Percentiles rank a stretch among this genome's conserved stretches.
These are phyloP conservation scores for Cynanchum wilfordii DNA, from an alignment of 257 asterid genomes.

Conservation along the genomic window DNA sequence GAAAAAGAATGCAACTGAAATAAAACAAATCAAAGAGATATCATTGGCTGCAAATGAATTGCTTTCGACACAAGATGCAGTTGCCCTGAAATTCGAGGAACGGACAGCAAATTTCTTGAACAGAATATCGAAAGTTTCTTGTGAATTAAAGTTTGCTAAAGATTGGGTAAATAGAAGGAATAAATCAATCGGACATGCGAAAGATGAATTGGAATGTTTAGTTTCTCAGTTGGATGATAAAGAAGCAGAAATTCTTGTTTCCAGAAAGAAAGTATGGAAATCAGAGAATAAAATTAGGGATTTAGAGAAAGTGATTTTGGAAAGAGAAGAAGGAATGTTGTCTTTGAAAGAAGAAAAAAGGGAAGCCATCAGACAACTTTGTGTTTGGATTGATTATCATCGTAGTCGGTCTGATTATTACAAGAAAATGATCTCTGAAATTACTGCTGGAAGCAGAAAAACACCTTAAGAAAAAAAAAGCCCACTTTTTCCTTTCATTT, in stretches of 20 bases:
- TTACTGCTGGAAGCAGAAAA: conserved; percentile 14
- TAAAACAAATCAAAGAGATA: conserved; percentile 42
- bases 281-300: conserved; percentile 63
- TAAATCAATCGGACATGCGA: conserved; percentile 27
- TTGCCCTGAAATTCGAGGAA: conserved; percentile 53
- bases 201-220: conserved; percentile 48
- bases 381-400: conserved; percentile 89
- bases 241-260: conserved; percentile 58
- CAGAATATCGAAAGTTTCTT: conserved; percentile 60
- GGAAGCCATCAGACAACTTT: conserved; percentile 88
- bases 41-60: conserved; percentile 42
- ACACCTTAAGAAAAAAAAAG: neutral
- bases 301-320: conserved; percentile 51
- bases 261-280: conserved; percentile 60
- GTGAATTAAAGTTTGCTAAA: conserved; percentile 61
- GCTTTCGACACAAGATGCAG: conserved; percentile 45
- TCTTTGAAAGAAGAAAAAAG: conserved; percentile 66
- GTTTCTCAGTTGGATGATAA: conserved; percentile 54
- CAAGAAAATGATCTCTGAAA: conserved; percentile 54
- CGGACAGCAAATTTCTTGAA: conserved; percentile 48
- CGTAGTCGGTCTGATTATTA: conserved; percentile 60
- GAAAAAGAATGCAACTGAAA: conserved; percentile 18
- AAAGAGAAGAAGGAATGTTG: conserved; percentile 56
- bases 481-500: neutral
- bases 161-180: conserved; percentile 70